Conservation (phyloP, 1,284 basidiomycete species). For the Malassezia japonica region DNA sequence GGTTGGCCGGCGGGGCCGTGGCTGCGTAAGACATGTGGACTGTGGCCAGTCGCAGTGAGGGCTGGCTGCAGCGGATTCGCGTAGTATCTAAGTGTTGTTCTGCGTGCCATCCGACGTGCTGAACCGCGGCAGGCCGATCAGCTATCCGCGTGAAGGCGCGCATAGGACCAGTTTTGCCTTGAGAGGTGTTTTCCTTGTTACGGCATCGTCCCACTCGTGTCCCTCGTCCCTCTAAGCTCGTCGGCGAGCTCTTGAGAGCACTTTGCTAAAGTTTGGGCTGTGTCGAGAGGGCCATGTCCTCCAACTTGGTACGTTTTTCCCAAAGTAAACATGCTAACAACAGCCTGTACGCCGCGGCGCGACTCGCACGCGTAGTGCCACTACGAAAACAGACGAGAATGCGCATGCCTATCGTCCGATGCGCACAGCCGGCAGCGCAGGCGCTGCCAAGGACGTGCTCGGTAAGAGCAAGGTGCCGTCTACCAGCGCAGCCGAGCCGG, state of each 20-base stretch:
- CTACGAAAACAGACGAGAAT: conserved; percentile 16
- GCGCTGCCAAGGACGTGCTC: conserved; percentile 3
- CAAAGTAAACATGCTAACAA: neutral
- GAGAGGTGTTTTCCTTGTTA: neutral
- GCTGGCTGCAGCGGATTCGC: neutral
- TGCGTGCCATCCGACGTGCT: conserved; percentile 2
- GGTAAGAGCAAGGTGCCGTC: conserved; percentile 5
- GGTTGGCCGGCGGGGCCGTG: conserved; percentile 7
- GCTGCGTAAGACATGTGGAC: neutral
- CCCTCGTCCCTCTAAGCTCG: neutral
- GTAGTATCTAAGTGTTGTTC: conserved; percentile 19
- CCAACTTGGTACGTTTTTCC: conserved; percentile 13
- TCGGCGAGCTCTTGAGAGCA: neutral
- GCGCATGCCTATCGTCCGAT: conserved; percentile 3
- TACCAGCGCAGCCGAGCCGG: neutral
- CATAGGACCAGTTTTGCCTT: no score
- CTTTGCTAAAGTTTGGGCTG: neutral
- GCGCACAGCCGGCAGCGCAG: neutral
- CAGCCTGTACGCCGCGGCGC: conserved; percentile 18
- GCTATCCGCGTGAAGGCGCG: neutral
- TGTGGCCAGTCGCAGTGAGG: conserved; percentile 9
- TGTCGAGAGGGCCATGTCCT: conserved; percentile 11
- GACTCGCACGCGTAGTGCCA: conserved; percentile 7
- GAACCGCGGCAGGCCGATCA: conserved; percentile 1
- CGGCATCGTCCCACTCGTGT: neutral